phyloP scores from a whole-genome alignment of 2,329 filamentous ascomycete genomes.

The Phialophora chinensis region DNA sequence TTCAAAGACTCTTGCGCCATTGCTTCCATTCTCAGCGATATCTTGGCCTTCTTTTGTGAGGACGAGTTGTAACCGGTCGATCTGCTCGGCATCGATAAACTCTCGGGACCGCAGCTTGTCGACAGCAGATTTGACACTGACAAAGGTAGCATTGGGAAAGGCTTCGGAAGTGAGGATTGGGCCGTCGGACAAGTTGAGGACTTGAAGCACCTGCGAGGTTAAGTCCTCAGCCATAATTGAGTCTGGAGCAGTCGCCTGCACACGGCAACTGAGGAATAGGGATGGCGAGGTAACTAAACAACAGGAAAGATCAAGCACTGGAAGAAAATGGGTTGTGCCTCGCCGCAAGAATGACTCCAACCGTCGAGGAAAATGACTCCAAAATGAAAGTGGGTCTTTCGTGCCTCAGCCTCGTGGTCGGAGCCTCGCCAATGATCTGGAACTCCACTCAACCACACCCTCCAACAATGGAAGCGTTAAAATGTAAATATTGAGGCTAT shows the following conservation, averaged over 20 bases:
- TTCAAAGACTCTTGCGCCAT: slow-evolving; percentile 82
- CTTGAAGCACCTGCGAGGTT: slow-evolving; percentile 60
- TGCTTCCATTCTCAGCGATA: slow-evolving; percentile 76
- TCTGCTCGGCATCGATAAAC: slow-evolving; percentile 85
- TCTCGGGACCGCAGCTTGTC: slow-evolving; percentile 82
- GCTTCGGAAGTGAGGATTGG: slow-evolving; percentile 71
- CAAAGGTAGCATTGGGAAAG: slow-evolving; percentile 70
- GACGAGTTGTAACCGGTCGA: slow-evolving; percentile 76
- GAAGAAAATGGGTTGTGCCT: background rate
- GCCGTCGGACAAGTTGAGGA: slow-evolving; percentile 65
- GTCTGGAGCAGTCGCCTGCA: background rate
- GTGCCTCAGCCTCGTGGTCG: background rate
- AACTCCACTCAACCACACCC: background rate
- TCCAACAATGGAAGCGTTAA: background rate
- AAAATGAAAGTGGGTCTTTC: slow-evolving; percentile 9
- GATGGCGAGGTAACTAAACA: background rate
- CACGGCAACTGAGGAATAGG: background rate
- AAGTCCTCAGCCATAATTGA: slow-evolving; percentile 40
- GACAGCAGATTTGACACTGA: slow-evolving; percentile 80
- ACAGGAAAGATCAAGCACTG: background rate
- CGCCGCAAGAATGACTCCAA: slow-evolving; percentile 24
- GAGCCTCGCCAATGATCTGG: background rate
- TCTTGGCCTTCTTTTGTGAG: slow-evolving; percentile 76
- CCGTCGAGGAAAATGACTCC: slow-evolving; percentile 15
- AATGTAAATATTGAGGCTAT: too few relatives aligned